Evolutionary conservation across 768 basidiomycete species (phyloP), one percentile per base, ranked within the genome.

Genomic region (Trametes meyenii): DNA sequence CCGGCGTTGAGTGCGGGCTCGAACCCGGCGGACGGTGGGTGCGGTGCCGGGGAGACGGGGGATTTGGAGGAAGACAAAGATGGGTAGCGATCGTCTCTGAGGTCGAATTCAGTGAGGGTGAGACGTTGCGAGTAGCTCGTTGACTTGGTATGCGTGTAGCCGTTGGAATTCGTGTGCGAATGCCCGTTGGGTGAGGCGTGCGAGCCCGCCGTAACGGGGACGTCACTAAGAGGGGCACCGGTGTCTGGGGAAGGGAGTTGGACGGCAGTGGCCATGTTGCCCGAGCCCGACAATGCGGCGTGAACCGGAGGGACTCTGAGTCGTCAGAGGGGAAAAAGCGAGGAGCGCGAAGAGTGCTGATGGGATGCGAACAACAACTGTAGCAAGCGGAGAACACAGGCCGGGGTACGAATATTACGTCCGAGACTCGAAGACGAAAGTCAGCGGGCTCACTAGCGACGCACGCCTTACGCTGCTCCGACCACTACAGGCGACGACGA

Each of bases 31-130:
- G 50, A 8, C 11, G 40, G 50, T 5, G 43, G 46, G 17, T 45
- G 50, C 26, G 51, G 40, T 16, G 42, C 19, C 6, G 58, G 58
- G 3, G 36, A 53, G n/a, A 50, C 36, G 44, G 57, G 40, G 14
- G 61, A 51, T 45, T 61, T 61, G 48, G 60, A 51, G 48, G 68
- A 52, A 33, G 73, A 58, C 19, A 77, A 67, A 50, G 76, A 58
- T 17, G 81, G 76, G 66, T 88, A 87, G 70, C 87, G 79, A 70
- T 81, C 83, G 76, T 88, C 88, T 67, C 80, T 78, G 72, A 84
- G 81, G 73, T 86, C 85, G 63, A 84, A 78, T 59, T 87, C 87
- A 58, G 82, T 76, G 71, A 86, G 79, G 42, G 77, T 69, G 60
- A 88, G 78, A 43, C 79, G 75, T 67, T 78, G 79, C 52, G 85